Base-by-base conservation (phyloP, 208 protist genomes). In the Wallacemonas rigidus region DNA sequence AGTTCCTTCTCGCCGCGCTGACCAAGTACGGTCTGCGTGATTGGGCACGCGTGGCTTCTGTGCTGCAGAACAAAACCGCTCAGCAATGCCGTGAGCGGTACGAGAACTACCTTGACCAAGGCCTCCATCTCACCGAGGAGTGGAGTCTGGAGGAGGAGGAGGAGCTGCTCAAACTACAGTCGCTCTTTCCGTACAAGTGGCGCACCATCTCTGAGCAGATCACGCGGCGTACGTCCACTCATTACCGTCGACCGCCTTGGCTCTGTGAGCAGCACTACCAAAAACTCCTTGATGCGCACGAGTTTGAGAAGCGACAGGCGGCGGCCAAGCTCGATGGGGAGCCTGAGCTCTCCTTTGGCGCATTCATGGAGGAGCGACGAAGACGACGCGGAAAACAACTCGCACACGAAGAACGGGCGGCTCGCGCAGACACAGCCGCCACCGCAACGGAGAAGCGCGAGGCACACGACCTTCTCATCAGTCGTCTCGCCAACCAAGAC, bases 1-100 rank as follows among this genome's bases (percentile, higher is more conserved):
- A 99, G 80, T 98, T 99, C 53, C 93, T 99, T 62, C 99, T 99
- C 75, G 99, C 98, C 2, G 98, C 98, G 2, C 95, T 99, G 1
- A 99, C 99, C 83, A 99, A 99, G 79, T 99, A 99, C 80, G 99
- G 99, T 9, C 92, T 98, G 62, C 99, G 99, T 58, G 98, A 99
- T 80, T 99, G 98, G 98, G 95, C 97, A 47, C 95, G 98, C 40
- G 99, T 99, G 48, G 98, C 98, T 2, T 99, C 98, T 3, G 92
- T 99, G 58, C 84, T 99, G 39, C 90, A 89, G 36, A 87, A 98
- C 57, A 99, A 99, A 81, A 98, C 98, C 1, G 93, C 99, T n/a
- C 91, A 98, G 74, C 99, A 99, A 83, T 99, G 99, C 84, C 99
- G 99, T 72, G 98, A 98, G 67, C 88, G 98, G 5, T 99, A 99